Evolutionary conservation across 371 early-diverging fungal genomes (phyloP).

Genomic region (Rhizopus arrhizus): DNA sequence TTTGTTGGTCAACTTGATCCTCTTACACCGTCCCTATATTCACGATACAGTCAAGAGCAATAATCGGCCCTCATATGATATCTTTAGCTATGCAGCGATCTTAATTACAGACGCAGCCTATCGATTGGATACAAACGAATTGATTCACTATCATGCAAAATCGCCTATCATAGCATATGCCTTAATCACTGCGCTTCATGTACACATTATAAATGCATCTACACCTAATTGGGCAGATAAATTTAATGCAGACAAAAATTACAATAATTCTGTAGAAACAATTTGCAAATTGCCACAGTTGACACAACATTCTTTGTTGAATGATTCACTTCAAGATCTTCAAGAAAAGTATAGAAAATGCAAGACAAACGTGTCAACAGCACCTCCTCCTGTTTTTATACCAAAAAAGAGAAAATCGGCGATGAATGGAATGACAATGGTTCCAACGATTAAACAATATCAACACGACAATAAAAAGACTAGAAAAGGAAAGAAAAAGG

Average conservation of each 20-base stretch:
- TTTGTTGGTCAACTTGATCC: slow-evolving; percentile 35
- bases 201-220: slow-evolving; percentile 48
- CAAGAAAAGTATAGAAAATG: slow-evolving; percentile 7
- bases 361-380: neutral
- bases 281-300: slow-evolving; percentile 23
- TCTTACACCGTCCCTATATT: slow-evolving; percentile 49
- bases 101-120: slow-evolving; percentile 39
- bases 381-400: neutral
- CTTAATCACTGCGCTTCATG: slow-evolving; percentile 41
- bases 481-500: neutral
- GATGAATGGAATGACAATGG: neutral
- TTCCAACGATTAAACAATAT: slow-evolving; percentile 3
- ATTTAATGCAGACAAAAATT: slow-evolving; percentile 23
- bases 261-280: slow-evolving; percentile 23
- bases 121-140: slow-evolving; percentile 22
- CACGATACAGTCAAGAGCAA: slow-evolving; percentile 27
- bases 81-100: slow-evolving; percentile 41
- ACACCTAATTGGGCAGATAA: slow-evolving; percentile 24
- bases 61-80: slow-evolving; percentile 38
- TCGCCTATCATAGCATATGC: slow-evolving; percentile 42
- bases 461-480: neutral
- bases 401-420: neutral
- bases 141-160: slow-evolving; percentile 38
- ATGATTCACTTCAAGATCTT: slow-evolving; percentile 15
- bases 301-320: slow-evolving; percentile 9